phyloP scores from a whole-genome alignment of 1,139 yeast genomes.

The Lodderomyces theae region DNA sequence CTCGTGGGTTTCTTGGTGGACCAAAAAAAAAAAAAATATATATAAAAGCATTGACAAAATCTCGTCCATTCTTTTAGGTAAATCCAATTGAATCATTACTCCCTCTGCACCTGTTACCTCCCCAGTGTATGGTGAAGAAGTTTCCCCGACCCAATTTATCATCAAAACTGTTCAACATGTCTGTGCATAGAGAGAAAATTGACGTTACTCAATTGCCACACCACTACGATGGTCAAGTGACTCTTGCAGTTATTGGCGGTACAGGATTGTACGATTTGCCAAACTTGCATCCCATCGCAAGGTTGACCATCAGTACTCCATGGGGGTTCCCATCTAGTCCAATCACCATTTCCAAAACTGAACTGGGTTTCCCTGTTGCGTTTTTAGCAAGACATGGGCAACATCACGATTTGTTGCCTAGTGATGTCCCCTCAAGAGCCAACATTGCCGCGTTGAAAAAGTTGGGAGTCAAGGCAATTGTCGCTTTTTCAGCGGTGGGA shows the following conservation, averaged over 20 bases:
- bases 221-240: conserved; percentile 46
- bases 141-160: not conserved
- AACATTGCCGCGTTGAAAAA: conserved; percentile 93
- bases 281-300: conserved; percentile 80
- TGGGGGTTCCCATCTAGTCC: conserved; percentile 98
- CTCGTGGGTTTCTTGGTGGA: not conserved
- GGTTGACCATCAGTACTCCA: conserved; percentile 79
- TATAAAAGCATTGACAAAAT: too few relatives aligned
- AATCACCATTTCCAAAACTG: conserved; percentile 78
- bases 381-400: conserved; percentile 93
- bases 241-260: conserved; percentile 91
- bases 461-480: conserved; percentile 79
- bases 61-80: too few relatives aligned
- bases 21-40: too few relatives aligned
- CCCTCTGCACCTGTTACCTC: too few relatives aligned
- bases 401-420: conserved; percentile 84
- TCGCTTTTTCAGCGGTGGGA: conserved; percentile 96
- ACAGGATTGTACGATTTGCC: conserved; percentile 93
- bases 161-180: conserved; percentile 21
- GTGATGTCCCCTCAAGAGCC: conserved; percentile 90
- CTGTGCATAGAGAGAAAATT: conserved; percentile 36
- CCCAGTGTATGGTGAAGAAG: conserved; percentile 7
- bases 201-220: conserved; percentile 34
- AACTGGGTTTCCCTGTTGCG: conserved; percentile 80
- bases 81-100: too few relatives aligned